A percentile compares a stretch with the other conserved stretches of the same genome.
Evolutionary conservation across 1,139 yeast species (phyloP).

Genomic region (Yamadazyma buinensis): DNA sequence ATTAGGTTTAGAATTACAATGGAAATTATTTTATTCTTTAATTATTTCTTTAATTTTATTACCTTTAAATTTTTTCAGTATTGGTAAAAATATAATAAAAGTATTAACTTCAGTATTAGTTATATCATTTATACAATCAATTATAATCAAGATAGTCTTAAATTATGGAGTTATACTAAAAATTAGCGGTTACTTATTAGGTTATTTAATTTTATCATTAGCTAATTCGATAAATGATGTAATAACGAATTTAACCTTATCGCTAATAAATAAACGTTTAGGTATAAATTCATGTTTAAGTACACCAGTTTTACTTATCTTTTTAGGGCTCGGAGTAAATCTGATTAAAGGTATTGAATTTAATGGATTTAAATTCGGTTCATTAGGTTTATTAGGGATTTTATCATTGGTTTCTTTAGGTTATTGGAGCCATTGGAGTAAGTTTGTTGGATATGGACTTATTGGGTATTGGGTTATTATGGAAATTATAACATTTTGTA

Average conservation of each 20-base stretch:
- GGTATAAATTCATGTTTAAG: conserved; percentile 44
- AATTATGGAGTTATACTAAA: conserved; percentile 36
- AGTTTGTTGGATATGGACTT: conserved; percentile 23
- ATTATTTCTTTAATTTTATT: background rate
- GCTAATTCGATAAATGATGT: conserved; percentile 41
- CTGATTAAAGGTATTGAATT: conserved; percentile 15
- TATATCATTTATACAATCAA: conserved; percentile 26
- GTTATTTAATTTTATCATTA: conserved; percentile 36
- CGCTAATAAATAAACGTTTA: conserved; percentile 31
- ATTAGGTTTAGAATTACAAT: conserved; percentile 1
- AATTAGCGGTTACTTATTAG: conserved; percentile 39
- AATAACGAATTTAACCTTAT: conserved; percentile 37
- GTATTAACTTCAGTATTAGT: conserved; percentile 22
- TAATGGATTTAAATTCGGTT: conserved; percentile 22
- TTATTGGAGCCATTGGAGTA: conserved; percentile 33
- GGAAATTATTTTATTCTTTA: background rate
- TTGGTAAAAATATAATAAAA: no score
- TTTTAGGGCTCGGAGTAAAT: conserved; percentile 40
- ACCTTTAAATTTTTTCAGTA: background rate
- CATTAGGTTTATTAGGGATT: conserved; percentile 19
- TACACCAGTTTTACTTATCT: conserved; percentile 35
- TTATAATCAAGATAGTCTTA: conserved; percentile 28
- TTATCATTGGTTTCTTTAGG: conserved; percentile 18
- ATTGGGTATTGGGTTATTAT: conserved; percentile 19
- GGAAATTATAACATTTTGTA: no score